Base-by-base conservation (phyloP, 2,329 filamentous ascomycete genomes). In the Xylaria sp. region DNA sequence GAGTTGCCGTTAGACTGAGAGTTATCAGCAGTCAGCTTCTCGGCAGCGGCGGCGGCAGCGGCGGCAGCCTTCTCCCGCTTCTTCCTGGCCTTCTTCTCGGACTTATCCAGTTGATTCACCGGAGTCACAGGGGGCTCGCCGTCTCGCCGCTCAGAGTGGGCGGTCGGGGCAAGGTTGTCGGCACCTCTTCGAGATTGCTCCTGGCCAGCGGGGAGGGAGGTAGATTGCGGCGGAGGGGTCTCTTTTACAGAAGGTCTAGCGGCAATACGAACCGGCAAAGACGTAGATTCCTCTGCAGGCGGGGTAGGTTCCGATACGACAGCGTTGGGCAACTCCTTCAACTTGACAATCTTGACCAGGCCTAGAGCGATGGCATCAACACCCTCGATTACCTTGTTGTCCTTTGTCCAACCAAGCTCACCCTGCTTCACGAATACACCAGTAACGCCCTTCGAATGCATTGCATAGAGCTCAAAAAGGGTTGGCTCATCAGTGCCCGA, bases 401-500 rank as follows among this genome's bases (percentile, higher is more conserved):
- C 91, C 63, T 86, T 84, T 63, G 88, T 89, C 92, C 92, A 97
- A 24, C 95, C 94, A 44, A 99, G 79, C 72, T 97, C 93, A 47
- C 87, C 85, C 69, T 93, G 91, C 71, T 89, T 93, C 70, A 99
- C 86, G 60, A 86, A 87, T 48, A 97, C 72, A 65, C 90, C 93
- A 17, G 92, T 92, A n/a, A 97, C 92, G 57, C 94, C 94, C 75
- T 92, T 95, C 9, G 94, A 97, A 72, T 99, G 93, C 88, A 97
- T 96, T 26, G 91, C 89, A 70, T 99, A 99, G 8, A 99, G 81
- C 76, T 99, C 94, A 67, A 99, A 97, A 13, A 97, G 76, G 0
- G 88, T 86, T 16, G 85, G 84, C 60, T 94, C 89, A 19, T 88
- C 86, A 20, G 78, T 78, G 38, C 84, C 82, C 55, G 85, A 79